These are phyloP conservation scores for Crithidia fasciculata DNA, from an alignment of 208 protist genomes.

Conservation along the genomic window DNA sequence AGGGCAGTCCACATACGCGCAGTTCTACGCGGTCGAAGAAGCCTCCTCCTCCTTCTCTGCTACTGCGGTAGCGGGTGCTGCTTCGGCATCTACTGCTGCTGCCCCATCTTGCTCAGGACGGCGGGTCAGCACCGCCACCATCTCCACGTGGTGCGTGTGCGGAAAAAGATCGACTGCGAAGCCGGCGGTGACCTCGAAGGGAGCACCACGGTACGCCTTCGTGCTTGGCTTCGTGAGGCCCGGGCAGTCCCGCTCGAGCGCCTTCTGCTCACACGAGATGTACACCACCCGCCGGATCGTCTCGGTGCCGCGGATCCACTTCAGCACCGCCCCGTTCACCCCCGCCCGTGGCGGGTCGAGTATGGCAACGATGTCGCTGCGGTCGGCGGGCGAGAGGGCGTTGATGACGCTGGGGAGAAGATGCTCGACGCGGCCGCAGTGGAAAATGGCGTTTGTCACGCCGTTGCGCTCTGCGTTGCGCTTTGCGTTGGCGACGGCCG, in stretches of 20 bases:
- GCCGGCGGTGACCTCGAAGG: conserved; percentile 85
- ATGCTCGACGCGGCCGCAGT: conserved; percentile 93
- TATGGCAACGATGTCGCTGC: conserved; percentile 80
- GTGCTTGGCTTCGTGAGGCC: conserved; percentile 76
- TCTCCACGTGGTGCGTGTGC: conserved; percentile 95
- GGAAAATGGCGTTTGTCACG: conserved; percentile 89
- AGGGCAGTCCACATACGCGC: too few species aligned
- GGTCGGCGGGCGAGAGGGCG: conserved; percentile 44
- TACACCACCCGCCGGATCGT: conserved; percentile 93
- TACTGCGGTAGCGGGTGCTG: background rate
- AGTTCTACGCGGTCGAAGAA: too few species aligned
- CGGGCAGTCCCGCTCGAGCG: conserved; percentile 88
- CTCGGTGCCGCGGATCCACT: conserved; percentile 89
- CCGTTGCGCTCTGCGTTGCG: conserved; percentile 88
- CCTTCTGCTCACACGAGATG: conserved; percentile 95
- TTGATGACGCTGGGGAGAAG: conserved; percentile 73
- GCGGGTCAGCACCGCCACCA: conserved; percentile 91
- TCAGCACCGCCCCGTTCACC: conserved; percentile 89
- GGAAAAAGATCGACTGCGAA: conserved; percentile 96
- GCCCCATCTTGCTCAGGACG: conserved; percentile 10
- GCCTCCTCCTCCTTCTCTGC: too few species aligned
- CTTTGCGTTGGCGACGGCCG: conserved; percentile 87
- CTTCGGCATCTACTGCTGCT: background rate
- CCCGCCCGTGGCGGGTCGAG: conserved; percentile 92
- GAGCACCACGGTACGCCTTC: conserved; percentile 74